These are phyloP conservation scores for Nakazawaea ishiwadae DNA, from an alignment of 805 yeast species.

Conservation along the genomic window DNA sequence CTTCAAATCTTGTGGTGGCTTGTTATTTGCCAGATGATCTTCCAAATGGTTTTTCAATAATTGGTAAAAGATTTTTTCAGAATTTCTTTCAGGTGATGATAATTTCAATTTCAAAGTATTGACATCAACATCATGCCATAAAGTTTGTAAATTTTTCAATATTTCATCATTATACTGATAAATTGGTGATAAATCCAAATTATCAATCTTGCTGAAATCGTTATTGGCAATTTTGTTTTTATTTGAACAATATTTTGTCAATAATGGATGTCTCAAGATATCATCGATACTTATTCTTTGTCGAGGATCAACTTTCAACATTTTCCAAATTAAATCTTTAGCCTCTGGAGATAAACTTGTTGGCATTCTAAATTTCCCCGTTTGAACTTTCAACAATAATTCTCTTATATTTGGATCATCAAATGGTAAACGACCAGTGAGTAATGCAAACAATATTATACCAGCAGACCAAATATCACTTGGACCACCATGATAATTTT, in stretches of 20 bases:
- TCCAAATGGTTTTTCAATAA: slow-evolving; percentile 67
- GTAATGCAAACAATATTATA: slow-evolving; percentile 84
- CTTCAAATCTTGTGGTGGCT: slow-evolving; percentile 3
- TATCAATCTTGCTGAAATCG: slow-evolving; percentile 29
- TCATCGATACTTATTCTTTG: slow-evolving; percentile 75
- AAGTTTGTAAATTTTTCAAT: slow-evolving; percentile 66
- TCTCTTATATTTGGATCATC: slow-evolving; percentile 94
- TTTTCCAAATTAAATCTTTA: slow-evolving; percentile 72
- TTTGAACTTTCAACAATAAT: slow-evolving; percentile 83
- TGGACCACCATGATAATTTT: slow-evolving; percentile 93
- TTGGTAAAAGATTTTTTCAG: slow-evolving; percentile 81
- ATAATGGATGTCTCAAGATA: slow-evolving; percentile 75
- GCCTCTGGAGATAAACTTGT: slow-evolving; percentile 77
- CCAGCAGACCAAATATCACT: slow-evolving; percentile 99
- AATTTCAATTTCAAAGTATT: slow-evolving; percentile 48
- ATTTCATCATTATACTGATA: slow-evolving; percentile 70
- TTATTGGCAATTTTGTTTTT: slow-evolving; percentile 30
- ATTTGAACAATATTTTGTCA: slow-evolving; percentile 64
- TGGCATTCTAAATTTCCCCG: slow-evolving; percentile 85
- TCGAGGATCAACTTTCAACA: slow-evolving; percentile 79
- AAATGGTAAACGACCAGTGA: slow-evolving; percentile 94
- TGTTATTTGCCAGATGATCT: slow-evolving; percentile 42
- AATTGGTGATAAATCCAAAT: slow-evolving; percentile 17
- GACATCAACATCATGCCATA: slow-evolving; percentile 75
- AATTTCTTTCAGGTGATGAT: slow-evolving; percentile 50